Percentiles rank a stretch among this genome's conserved stretches.
Conservation (phyloP, 2,329 filamentous ascomycete genomes). For the Aspergillus ustus region DNA sequence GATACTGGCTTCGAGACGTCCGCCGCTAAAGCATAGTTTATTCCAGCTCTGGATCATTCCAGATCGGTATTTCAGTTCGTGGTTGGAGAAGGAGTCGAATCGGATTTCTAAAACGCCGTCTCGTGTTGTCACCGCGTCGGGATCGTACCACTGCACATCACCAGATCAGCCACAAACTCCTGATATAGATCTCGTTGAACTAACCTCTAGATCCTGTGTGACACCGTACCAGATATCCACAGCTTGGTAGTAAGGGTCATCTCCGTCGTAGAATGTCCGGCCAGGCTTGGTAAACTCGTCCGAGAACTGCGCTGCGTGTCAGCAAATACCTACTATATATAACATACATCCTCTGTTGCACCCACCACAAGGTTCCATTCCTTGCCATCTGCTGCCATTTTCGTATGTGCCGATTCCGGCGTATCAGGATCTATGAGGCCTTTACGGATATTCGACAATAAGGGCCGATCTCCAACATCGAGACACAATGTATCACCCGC, state of each 20-base stretch:
- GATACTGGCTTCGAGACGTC: constrained; percentile 70
- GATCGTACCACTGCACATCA: constrained; percentile 67
- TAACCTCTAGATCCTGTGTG: constrained; percentile 68
- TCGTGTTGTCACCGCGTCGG: constrained; percentile 66
- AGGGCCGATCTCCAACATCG: constrained; percentile 52
- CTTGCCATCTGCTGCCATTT: constrained; percentile 63
- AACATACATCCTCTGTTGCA: not conserved
- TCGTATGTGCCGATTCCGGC: constrained; percentile 60
- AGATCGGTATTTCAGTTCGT: constrained; percentile 69
- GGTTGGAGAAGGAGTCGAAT: constrained; percentile 68
- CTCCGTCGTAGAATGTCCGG: constrained; percentile 71
- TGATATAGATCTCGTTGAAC: constrained; percentile 9
- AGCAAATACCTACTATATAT: constrained; percentile 5
- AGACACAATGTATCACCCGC: constrained; percentile 54
- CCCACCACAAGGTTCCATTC: constrained; percentile 64
- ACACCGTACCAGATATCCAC: constrained; percentile 75
- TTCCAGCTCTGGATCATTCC: constrained; percentile 80
- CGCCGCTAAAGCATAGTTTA: constrained; percentile 73
- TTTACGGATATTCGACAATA: constrained; percentile 64
- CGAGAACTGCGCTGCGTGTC: constrained; percentile 57
- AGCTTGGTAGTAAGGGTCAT: constrained; percentile 71
- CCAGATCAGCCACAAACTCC: constrained; percentile 13
- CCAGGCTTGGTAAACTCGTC: constrained; percentile 73
- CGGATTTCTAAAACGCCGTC: constrained; percentile 66
- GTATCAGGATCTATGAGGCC: constrained; percentile 71